Evolutionary conservation across 305 asterid genomes (phyloP).

Genomic region (Fraxinus ornus): DNA sequence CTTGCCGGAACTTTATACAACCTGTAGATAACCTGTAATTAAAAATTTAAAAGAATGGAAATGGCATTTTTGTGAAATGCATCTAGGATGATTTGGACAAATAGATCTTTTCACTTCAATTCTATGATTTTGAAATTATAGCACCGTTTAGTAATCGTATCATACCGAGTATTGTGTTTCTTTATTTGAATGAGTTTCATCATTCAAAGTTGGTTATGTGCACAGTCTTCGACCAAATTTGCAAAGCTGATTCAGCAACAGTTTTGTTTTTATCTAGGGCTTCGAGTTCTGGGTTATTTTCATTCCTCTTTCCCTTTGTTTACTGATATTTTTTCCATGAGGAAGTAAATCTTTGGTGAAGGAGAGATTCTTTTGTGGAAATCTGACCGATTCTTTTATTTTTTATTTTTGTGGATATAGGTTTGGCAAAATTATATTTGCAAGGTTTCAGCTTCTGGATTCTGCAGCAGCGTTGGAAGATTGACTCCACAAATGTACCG

Average conservation of each 20-base stretch:
- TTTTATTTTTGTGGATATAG: slow-evolving; percentile 30
- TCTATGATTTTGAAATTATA: not conserved
- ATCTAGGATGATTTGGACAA: not conserved
- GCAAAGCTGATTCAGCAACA: not conserved
- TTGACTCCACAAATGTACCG: slow-evolving; percentile 69
- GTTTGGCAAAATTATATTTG: slow-evolving; percentile 81
- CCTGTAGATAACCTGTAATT: not conserved
- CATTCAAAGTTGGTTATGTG: not conserved
- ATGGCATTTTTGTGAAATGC: not conserved
- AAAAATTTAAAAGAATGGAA: not conserved
- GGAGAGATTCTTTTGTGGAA: not conserved
- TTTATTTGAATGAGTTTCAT: not conserved
- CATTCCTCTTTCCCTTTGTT: not conserved
- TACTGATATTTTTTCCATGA: not conserved
- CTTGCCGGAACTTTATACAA: not conserved
- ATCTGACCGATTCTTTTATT: not conserved
- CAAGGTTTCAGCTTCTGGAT: slow-evolving; percentile 43
- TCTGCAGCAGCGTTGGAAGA: slow-evolving; percentile 67
- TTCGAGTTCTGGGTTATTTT: not conserved
- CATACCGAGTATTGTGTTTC: not conserved
- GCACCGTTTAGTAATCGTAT: not conserved
- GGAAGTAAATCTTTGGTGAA: not conserved
- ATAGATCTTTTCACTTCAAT: not conserved
- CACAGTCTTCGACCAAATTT: not conserved
- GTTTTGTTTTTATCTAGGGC: not conserved